phyloP scores from a whole-genome alignment of 768 basidiomycete genomes.

The Termitomyces sp. region DNA sequence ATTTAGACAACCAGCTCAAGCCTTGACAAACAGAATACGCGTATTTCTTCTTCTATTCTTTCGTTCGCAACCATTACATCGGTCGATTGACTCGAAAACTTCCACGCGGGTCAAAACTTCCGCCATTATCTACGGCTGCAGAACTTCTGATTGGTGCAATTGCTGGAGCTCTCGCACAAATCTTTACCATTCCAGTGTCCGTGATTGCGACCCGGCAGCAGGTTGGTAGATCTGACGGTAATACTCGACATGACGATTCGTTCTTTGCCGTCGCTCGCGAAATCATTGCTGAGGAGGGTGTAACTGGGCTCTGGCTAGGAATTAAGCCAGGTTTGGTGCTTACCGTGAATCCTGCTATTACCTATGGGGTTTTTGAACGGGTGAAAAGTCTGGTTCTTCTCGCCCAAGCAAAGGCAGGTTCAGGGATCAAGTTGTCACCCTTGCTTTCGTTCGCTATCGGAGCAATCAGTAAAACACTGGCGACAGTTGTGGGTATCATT shows the following conservation, averaged over 20 bases:
- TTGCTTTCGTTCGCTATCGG: constrained; percentile 83
- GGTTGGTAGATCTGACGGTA: constrained; percentile 49
- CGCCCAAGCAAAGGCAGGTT: constrained; percentile 42
- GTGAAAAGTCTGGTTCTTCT: constrained; percentile 73
- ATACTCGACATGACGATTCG: constrained; percentile 50
- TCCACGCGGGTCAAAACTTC: constrained; percentile 57
- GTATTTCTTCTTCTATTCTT: constrained; percentile 98
- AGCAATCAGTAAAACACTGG: constrained; percentile 90
- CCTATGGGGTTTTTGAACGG: constrained; percentile 92
- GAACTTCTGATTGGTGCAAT: constrained; percentile 88
- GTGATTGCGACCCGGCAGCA: constrained; percentile 99
- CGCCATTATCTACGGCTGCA: constrained; percentile 65
- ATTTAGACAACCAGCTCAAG: background rate
- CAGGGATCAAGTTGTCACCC: constrained; percentile 65
- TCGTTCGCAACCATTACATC: constrained; percentile 82
- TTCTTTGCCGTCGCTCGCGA: constrained; percentile 79
- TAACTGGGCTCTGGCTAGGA: constrained; percentile 89
- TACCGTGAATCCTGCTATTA: constrained; percentile 96
- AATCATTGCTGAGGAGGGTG: constrained; percentile 86
- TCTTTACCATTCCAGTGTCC: constrained; percentile 97
- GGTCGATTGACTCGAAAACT: constrained; percentile 60
- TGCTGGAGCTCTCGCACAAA: constrained; percentile 92
- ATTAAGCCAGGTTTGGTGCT: constrained; percentile 91
- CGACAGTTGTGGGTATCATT: constrained; percentile 73
- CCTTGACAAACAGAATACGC: constrained; percentile 73